Evolutionary conservation across 768 basidiomycete species (phyloP), one percentile per base, ranked within the genome.

Genomic region (Leccinum disarticulatum): DNA sequence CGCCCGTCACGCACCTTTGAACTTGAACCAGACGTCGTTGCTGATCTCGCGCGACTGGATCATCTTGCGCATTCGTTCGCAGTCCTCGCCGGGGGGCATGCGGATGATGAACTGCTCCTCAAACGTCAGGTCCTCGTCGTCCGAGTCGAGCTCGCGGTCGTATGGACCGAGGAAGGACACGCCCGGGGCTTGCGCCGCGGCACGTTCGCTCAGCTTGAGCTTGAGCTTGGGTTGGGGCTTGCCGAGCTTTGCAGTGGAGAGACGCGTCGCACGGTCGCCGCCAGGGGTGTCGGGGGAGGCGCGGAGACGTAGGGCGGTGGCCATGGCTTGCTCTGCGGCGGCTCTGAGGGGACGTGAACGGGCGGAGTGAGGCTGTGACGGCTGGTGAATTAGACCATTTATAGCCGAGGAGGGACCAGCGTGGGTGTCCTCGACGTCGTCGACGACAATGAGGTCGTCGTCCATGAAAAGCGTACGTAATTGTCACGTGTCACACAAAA

Each of bases 91-190:
- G 9, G 88, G 84, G 0, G 92, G 93, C 80, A 98, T 85, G 30
- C 95, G 76, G 33, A 99, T 77, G 56, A 99, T 87, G 69, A 98
- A 98, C 68, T 98, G 95, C 75, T 99, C 97, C 74, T 99, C 97
- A 65, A 98, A 97, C 15, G 88, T 87, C 59, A 98, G 74, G 58
- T 97, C 95, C 59, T 97, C 95, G 50, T 95, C 93, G 67, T 98
- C 93, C 53, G 92, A 95, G 73, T 98, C 96, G 55, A 98, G 77
- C 70, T 98, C 96, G 47, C 95, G 80, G 77, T 98, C 95, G 73
- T 95, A 98, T 13, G 88, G 82, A 7, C 96, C 96, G 57, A 95
- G 76, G 72, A 95, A 95, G 33, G 88, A 91, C 85, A 86, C 90
- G 60, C 91, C 93, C 54, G 88, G 90, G 31, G 89, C 88, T 68